Base-by-base conservation (phyloP, 225 moss, liverwort and hornwort genomes). In the Ulota crispa region DNA sequence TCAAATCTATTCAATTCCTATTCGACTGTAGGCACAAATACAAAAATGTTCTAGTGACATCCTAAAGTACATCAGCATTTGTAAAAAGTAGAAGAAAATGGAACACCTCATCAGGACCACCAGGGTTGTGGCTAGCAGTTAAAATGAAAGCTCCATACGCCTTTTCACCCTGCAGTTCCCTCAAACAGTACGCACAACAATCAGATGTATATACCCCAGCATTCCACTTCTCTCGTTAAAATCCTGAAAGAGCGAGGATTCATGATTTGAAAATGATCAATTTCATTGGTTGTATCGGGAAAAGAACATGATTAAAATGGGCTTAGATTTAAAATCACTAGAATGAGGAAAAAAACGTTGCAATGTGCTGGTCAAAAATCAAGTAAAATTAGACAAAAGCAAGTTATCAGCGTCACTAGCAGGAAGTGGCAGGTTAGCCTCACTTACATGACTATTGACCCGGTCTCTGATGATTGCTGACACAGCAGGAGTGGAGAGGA, bases 91-190 rank as follows among this genome's bases (percentile, higher is more conserved):
- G 21, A 1, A 31, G 36, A 67, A 63, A 56, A 57, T 39, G 27
- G 27, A 36, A 60, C 66, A 94, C 96, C 85, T 99, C 99, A 84
- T 96, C 80, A 9, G 99, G 99, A 64, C 99, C 99, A 60, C 99
- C 99, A 31, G 99, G 94, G 73, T 99, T 99, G 84, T 99, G 99
- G 82, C 99, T 99, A 47, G 99, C 99, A 75, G 99, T 99, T 77
- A 99, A 80, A 66, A 99, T 99, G 78, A 99, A 99, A 55, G 90
- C 94, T 56, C 99, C 99, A 70, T 92, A 96, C 3, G 99, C 99
- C 75, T 94, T 99, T 37, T 94, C 93, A 63, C 99, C 99, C 94
- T 96, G 81, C 57, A 72, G 10, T 30, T 68, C 47, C 28, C 67
- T 71, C 81, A 26, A 70, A 52, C 9, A 59, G 23, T 65, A 77